Evolutionary conservation across 192 early-diverging fungal genomes (phyloP).

Genomic region (Entomortierella parvispora): DNA sequence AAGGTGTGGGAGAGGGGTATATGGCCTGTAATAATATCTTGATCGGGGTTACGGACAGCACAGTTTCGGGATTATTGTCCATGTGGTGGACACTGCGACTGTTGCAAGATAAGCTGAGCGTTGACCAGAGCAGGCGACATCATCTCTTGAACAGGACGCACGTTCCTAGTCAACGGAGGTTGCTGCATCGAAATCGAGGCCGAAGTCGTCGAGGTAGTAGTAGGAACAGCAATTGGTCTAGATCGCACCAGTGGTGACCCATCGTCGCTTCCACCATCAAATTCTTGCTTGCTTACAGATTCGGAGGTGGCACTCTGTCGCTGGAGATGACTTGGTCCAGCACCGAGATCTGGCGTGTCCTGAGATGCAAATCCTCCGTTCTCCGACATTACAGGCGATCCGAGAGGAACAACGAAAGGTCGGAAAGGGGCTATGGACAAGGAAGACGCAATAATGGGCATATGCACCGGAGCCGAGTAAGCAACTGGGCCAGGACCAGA

Average conservation of each 20-base stretch:
- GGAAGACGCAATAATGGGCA: slow-evolving; percentile 6
- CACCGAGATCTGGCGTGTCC: too few relatives aligned
- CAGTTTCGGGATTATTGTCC: background rate
- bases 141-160: slow-evolving; percentile 2
- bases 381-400: background rate
- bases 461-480: background rate
- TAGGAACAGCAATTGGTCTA: slow-evolving; percentile 1
- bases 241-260: too few relatives aligned
- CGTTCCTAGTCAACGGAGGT: slow-evolving; percentile 1
- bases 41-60: too few relatives aligned
- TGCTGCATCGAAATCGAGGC: background rate
- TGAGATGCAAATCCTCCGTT: background rate
- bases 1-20: too few relatives aligned
- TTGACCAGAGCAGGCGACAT: slow-evolving; percentile 20
- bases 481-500: too few relatives aligned
- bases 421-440: slow-evolving; percentile 2
- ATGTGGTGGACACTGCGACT: slow-evolving; percentile 13
- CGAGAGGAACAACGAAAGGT: slow-evolving; percentile 5
- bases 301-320: too few relatives aligned
- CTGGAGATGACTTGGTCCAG: too few relatives aligned
- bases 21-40: too few relatives aligned
- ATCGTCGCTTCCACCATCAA: too few relatives aligned
- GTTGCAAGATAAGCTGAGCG: slow-evolving; percentile 22
- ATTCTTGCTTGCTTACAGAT: too few relatives aligned
- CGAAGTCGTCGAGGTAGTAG: background rate